These are phyloP conservation scores for Entonaema liquescens DNA, from an alignment of 495 filamentous ascomycete genomes.

Conservation along the genomic window DNA sequence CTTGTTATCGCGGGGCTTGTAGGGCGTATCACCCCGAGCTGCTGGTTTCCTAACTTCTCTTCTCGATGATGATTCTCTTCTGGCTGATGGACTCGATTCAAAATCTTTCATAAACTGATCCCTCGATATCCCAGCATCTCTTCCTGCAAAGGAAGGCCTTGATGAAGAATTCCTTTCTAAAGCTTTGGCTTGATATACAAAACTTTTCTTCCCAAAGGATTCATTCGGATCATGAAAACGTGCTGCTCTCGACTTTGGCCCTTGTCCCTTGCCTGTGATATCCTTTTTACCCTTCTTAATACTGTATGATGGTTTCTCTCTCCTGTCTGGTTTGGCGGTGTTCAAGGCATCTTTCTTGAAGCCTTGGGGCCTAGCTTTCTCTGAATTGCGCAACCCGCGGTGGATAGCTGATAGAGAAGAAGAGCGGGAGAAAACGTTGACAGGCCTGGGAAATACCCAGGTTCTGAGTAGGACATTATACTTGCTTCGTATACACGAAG, in stretches of 20 bases:
- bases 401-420: slow-evolving; percentile 48
- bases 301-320: slow-evolving; percentile 42
- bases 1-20: no score
- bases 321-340: slow-evolving; percentile 9
- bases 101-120: slow-evolving; percentile 37
- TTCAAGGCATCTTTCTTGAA: slow-evolving; percentile 26
- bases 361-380: slow-evolving; percentile 42
- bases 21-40: no score
- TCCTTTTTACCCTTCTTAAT: slow-evolving; percentile 59
- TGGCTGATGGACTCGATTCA: neutral
- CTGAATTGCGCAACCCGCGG: slow-evolving; percentile 42
- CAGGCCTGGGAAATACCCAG: slow-evolving; percentile 4
- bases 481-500: slow-evolving; percentile 39
- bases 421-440: slow-evolving; percentile 18
- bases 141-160: neutral
- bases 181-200: slow-evolving; percentile 53
- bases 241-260: slow-evolving; percentile 48
- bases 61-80: neutral
- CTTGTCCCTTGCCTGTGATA: slow-evolving; percentile 47
- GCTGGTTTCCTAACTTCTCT: no score
- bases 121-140: slow-evolving; percentile 8
- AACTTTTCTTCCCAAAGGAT: slow-evolving; percentile 56
- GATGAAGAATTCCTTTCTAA: neutral
- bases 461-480: slow-evolving; percentile 29
- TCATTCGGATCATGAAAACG: slow-evolving; percentile 54